Percentiles rank a stretch among this genome's conserved stretches.
These are phyloP conservation scores for Globisporangium cystogenes DNA, from an alignment of 352 stramenopile species.

Conservation along the genomic window DNA sequence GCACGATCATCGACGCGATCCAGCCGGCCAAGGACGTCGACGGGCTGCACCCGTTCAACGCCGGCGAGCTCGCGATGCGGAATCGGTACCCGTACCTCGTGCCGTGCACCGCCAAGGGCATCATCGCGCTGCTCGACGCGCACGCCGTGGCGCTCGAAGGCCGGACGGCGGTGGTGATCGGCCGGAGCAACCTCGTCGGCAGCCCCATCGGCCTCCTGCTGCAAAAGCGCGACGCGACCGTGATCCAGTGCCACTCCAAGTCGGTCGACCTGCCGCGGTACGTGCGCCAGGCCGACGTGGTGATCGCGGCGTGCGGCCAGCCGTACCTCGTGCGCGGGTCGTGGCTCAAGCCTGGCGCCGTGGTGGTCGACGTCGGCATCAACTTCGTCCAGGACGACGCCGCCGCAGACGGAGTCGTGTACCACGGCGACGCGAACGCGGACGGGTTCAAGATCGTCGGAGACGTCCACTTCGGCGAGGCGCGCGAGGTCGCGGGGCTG, in stretches of 20 bases:
- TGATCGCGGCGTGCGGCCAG: conserved; percentile 95
- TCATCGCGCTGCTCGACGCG: conserved; percentile 93
- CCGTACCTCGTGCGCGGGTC: conserved; percentile 92
- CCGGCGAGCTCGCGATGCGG: conserved; percentile 88
- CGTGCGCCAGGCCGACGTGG: conserved; percentile 93
- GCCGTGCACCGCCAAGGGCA: conserved; percentile 97
- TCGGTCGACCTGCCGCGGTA: conserved; percentile 88
- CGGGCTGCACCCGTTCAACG: conserved; percentile 97
- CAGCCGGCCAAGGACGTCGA: conserved; percentile 97
- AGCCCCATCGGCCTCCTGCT: conserved; percentile 95
- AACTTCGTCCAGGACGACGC: conserved; percentile 91
- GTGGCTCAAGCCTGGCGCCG: conserved; percentile 96
- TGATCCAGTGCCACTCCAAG: conserved; percentile 97
- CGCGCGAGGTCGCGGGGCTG: conserved; percentile 70
- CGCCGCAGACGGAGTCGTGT: conserved; percentile 10
- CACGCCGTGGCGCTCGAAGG: conserved; percentile 86
- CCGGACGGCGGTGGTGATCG: conserved; percentile 96
- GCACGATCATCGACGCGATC: conserved; percentile 92
- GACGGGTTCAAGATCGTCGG: conserved; percentile 96
- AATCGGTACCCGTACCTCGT: conserved; percentile 87
- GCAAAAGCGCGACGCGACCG: conserved; percentile 94
- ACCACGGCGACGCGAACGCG: conserved; percentile 43
- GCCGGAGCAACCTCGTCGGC: conserved; percentile 97
- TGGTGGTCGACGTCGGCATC: conserved; percentile 99
- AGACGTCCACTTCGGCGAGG: conserved; percentile 93